These are phyloP conservation scores for Epichloe glyceriae DNA, from an alignment of 2,329 filamentous ascomycete genomes.

Conservation along the genomic window DNA sequence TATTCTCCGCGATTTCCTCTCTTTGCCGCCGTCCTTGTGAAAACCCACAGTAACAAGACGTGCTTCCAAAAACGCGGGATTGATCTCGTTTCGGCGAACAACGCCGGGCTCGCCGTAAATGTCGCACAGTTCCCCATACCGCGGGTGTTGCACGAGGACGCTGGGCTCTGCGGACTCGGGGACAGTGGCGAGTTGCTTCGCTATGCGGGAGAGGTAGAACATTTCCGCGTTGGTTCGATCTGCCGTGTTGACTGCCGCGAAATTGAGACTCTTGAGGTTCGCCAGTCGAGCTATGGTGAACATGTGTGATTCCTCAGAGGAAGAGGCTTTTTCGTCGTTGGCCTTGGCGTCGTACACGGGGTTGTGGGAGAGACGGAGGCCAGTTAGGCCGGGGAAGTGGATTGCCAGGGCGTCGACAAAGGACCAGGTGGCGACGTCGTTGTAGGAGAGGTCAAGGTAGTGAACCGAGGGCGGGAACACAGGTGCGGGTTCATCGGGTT, in stretches of 20 bases:
- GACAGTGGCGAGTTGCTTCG: conserved; percentile 54
- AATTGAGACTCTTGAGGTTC: conserved; percentile 57
- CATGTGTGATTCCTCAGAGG: conserved; percentile 77
- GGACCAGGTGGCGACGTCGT: conserved; percentile 53
- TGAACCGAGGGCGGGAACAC: conserved; percentile 41
- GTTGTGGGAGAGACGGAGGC: conserved; percentile 73
- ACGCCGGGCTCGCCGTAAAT: conserved; percentile 62
- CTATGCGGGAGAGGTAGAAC: conserved; percentile 82
- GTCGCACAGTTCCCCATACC: conserved; percentile 61
- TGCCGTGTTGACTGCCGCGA: conserved; percentile 53
- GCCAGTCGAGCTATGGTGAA: conserved; percentile 66
- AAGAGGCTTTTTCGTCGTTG: conserved; percentile 30
- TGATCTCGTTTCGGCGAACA: conserved; percentile 41
- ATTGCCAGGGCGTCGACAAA: conserved; percentile 58
- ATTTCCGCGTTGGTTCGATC: conserved; percentile 83
- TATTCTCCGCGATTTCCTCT: conserved; percentile 35
- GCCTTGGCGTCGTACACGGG: conserved; percentile 56
- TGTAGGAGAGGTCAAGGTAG: conserved; percentile 64
- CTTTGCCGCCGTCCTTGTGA: conserved; percentile 12
- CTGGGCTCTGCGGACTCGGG: conserved; percentile 37
- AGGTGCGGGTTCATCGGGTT: conserved; percentile 18
- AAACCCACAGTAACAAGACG: conserved; percentile 57
- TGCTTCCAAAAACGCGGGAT: conserved; percentile 73
- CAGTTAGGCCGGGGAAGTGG: conserved; percentile 59
- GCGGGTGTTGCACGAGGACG: conserved; percentile 52